Base-by-base conservation (phyloP, 2,329 filamentous ascomycete genomes). In the Botryotinia globosa region DNA sequence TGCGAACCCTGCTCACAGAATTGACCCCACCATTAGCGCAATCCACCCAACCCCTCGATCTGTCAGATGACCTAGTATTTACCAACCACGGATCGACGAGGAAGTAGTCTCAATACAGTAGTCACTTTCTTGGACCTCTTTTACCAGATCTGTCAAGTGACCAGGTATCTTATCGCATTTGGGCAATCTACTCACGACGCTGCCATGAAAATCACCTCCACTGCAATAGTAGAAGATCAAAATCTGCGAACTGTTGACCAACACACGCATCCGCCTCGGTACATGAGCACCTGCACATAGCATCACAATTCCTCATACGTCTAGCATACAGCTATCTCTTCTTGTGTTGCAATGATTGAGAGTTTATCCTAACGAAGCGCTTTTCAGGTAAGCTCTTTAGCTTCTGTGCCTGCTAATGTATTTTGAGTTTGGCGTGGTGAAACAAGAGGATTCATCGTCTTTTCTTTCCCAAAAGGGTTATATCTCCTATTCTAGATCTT, bases 1-100 rank as follows among this genome's bases (percentile, higher is more conserved):
- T 63, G 61, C 61, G 61, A 45, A 63, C 61, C 61, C n/a, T 63
- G 61, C 61, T 44, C 61, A 44, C 25, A 54, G 25, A 29, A 54
- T 22, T 5, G 22, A 63, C 61, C 61, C 61, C 61, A 63, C 61
- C 39, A 63, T 63, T 44, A 63, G 34, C 34, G 39, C 16, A 32
- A 63, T 20, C 61, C 39, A 37, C 58, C 25, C n/a, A 44, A 45
- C 39, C 9, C 10, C 37, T 63, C n/a, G n/a, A 22, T 45, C 4
- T 63, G 44, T n/a, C 51, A 39, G 22, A 63, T 44, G n/a, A 63
- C 25, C 37, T 42, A 1, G 7, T 29, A 10, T 20, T 42, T 1
- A 62, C 12, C 37, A 63, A 63, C 37, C 37, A 44, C 37, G 22
- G 12, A 18, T 62, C 29, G 8, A 42, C 22, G 14, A 18, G 18